Conservation (phyloP, 163 green algal species). For the Chlorella variabilis region DNA sequence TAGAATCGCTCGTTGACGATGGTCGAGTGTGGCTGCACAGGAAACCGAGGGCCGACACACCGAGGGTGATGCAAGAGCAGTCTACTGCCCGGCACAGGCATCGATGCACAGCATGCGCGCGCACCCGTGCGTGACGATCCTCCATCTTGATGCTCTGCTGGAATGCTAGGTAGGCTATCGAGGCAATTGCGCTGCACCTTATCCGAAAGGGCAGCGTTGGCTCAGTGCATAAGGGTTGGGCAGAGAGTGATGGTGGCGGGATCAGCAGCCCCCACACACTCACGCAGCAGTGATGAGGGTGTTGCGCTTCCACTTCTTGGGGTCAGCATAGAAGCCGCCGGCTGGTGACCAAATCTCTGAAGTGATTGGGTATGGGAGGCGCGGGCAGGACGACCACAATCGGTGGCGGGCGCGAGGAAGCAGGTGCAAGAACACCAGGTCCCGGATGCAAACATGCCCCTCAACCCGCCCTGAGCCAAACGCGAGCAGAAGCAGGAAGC, state of each 20-base stretch:
- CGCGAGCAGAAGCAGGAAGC: not conserved
- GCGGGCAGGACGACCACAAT: too few species aligned
- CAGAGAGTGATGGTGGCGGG: too few species aligned
- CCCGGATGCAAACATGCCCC: too few species aligned
- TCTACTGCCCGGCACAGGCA: too few species aligned
- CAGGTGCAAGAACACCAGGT: too few species aligned
- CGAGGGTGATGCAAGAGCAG: too few species aligned
- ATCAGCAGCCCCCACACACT: too few species aligned
- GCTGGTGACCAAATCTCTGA: slow-evolving; percentile 55
- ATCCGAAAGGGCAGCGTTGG: too few species aligned
- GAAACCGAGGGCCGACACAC: not conserved
- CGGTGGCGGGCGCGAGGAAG: not conserved
- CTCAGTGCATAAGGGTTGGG: too few species aligned
- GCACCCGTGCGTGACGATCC: slow-evolving; percentile 25
- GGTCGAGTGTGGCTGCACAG: not conserved
- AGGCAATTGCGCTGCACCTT: slow-evolving; percentile 8
- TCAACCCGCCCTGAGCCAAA: too few species aligned
- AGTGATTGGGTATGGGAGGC: not conserved
- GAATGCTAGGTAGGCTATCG: slow-evolving; percentile 15
- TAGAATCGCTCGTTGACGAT: slow-evolving; percentile 38
- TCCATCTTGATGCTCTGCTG: slow-evolving; percentile 35
- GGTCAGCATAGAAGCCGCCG: slow-evolving; percentile 53
- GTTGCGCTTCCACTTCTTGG: slow-evolving; percentile 52
- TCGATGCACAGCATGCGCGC: too few species aligned
- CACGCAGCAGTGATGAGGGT: slow-evolving; percentile 37